phyloP scores from a whole-genome alignment of 768 basidiomycete species.

The Xerocomellus dryophilus region DNA sequence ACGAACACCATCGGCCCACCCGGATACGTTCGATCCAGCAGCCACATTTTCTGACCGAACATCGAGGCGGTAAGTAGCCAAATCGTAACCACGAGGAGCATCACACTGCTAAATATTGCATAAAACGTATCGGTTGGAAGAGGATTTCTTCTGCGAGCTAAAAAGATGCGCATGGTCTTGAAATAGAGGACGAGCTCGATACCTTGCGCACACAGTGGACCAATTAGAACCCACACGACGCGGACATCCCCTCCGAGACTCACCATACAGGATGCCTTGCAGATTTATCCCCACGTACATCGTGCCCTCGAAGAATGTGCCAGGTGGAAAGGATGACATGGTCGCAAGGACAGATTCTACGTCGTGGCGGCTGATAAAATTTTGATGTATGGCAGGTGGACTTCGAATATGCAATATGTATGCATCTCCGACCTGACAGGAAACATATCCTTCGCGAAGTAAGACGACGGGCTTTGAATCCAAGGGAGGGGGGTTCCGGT shows the following conservation, averaged over 20 bases:
- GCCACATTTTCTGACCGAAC: slow-evolving; percentile 30
- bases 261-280: slow-evolving; percentile 15
- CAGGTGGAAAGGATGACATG: background rate
- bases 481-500: no score
- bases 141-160: background rate
- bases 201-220: slow-evolving; percentile 2
- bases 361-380: no score
- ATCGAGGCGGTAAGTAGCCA: slow-evolving; percentile 13
- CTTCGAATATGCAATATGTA: no score
- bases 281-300: slow-evolving; percentile 10
- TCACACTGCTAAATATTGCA: slow-evolving; percentile 12
- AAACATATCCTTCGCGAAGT: no score
- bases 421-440: no score
- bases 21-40: slow-evolving; percentile 29
- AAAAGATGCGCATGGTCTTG: slow-evolving; percentile 6
- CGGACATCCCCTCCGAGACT: background rate
- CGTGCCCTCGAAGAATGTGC: background rate
- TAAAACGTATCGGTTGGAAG: slow-evolving; percentile 8
- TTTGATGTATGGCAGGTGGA: no score
- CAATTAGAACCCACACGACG: no score
- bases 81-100: slow-evolving; percentile 25
- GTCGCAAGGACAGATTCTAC: background rate
- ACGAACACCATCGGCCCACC: slow-evolving; percentile 25
- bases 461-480: no score
- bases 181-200: slow-evolving; percentile 14